A percentile compares a stretch with the other conserved stretches of the same genome.
Conservation (phyloP, 192 early-diverging fungal genomes). For the Gonapodya sp. region DNA sequence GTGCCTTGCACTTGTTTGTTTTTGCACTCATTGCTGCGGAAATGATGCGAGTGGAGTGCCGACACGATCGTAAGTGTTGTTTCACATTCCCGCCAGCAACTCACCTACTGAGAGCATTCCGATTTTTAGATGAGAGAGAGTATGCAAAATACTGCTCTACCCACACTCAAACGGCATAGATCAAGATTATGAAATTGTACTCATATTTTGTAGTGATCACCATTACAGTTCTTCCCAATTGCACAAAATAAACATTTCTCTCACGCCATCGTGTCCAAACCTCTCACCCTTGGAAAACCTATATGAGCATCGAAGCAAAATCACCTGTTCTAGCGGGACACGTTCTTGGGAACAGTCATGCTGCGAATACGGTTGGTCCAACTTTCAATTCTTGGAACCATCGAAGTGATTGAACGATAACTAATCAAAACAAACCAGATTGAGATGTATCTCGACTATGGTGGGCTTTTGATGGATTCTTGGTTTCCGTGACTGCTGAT, state of each 20-base stretch:
- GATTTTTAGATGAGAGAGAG: no score
- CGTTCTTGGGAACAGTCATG: background rate
- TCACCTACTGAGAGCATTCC: no score
- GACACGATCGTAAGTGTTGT: slow-evolving; percentile 39
- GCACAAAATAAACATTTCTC: no score
- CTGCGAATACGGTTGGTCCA: background rate
- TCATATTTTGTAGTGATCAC: no score
- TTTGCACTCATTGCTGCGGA: slow-evolving; percentile 58
- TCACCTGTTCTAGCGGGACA: background rate
- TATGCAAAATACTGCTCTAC: no score
- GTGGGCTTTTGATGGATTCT: background rate
- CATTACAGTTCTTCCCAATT: no score
- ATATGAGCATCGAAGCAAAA: background rate
- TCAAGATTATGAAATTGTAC: no score
- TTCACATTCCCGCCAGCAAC: no score
- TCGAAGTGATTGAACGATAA: background rate
- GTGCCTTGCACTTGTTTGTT: slow-evolving; percentile 70
- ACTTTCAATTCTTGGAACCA: background rate
- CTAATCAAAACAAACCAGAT: background rate
- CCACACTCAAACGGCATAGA: no score
- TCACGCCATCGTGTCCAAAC: no score
- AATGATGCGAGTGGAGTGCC: slow-evolving; percentile 55
- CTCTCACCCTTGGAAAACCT: no score
- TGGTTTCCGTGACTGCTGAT: background rate
- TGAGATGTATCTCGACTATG: background rate